These are phyloP conservation scores for Oenanthe sinensis DNA, from an alignment of 129 eudicot species.

Conservation along the genomic window DNA sequence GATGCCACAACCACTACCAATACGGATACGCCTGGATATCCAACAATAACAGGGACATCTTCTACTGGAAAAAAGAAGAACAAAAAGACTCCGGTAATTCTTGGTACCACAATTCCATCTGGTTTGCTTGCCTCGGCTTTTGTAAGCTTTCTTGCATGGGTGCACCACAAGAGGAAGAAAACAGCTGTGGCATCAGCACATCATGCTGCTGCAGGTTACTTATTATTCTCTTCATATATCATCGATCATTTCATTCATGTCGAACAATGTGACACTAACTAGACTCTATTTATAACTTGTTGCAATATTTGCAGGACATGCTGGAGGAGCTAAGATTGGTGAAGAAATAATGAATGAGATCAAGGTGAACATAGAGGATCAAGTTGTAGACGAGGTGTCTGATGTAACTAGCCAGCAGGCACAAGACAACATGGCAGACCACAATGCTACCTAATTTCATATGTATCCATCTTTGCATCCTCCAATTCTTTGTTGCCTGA, in stretches of 20 bases:
- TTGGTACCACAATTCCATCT: slow-evolving; percentile 8
- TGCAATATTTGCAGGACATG: not conserved
- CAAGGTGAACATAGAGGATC: not conserved
- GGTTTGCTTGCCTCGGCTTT: slow-evolving; percentile 4
- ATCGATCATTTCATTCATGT: not conserved
- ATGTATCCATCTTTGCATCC: not conserved
- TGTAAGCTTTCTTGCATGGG: not conserved
- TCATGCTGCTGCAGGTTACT: not conserved
- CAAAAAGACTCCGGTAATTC: not conserved
- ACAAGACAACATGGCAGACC: not conserved
- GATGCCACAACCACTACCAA: not conserved
- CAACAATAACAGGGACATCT: not conserved
- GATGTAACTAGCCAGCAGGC: not conserved
- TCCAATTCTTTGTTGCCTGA: no score
- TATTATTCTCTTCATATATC: not conserved
- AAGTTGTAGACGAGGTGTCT: not conserved
- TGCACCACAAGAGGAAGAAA: slow-evolving; percentile 1
- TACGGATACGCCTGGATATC: not conserved
- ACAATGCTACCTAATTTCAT: not conserved
- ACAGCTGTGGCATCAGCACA: not conserved
- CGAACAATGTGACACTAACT: not conserved
- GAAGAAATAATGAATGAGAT: not conserved
- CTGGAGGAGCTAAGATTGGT: not conserved
- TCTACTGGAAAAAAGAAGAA: not conserved
- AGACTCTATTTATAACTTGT: not conserved